phyloP scores from a whole-genome alignment of 2,329 filamentous ascomycete genomes.

The Didymella keratinophila region DNA sequence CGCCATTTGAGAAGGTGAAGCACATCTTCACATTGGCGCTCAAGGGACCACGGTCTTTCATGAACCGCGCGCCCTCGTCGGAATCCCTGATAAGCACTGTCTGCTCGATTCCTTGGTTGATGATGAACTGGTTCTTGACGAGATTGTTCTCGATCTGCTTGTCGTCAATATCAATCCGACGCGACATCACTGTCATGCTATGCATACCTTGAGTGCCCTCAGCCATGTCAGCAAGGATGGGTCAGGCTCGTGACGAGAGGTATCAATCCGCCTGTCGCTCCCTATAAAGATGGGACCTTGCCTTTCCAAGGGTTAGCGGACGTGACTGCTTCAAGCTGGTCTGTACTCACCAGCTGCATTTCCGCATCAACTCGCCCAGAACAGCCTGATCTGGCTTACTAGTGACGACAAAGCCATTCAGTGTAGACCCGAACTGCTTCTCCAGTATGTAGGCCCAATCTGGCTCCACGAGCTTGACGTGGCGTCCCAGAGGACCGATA shows the following conservation, averaged over 20 bases:
- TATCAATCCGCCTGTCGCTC: slow-evolving; percentile 64
- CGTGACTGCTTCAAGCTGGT: not conserved
- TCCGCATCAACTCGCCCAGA: slow-evolving; percentile 71
- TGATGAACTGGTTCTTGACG: slow-evolving; percentile 82
- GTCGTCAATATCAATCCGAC: slow-evolving; percentile 23
- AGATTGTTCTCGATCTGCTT: slow-evolving; percentile 60
- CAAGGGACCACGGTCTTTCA: slow-evolving; percentile 64
- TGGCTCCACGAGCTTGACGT: slow-evolving; percentile 78
- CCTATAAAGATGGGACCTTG: slow-evolving; percentile 70
- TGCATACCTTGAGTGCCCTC: slow-evolving; percentile 69
- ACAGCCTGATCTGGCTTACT: slow-evolving; percentile 77
- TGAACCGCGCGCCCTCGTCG: slow-evolving; percentile 70
- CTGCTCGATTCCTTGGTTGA: slow-evolving; percentile 84
- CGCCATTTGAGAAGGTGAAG: slow-evolving; percentile 70
- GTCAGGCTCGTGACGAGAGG: slow-evolving; percentile 76
- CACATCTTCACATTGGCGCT: slow-evolving; percentile 76
- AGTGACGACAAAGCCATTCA: slow-evolving; percentile 83
- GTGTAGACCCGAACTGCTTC: slow-evolving; percentile 70
- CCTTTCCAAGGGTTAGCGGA: slow-evolving; percentile 37
- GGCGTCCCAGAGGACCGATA: slow-evolving; percentile 81
- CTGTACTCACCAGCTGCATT: slow-evolving; percentile 57
- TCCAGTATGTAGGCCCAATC: slow-evolving; percentile 87
- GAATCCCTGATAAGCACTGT: slow-evolving; percentile 77
- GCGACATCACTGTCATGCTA: not conserved
- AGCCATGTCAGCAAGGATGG: slow-evolving; percentile 77